Evolutionary conservation across 2,329 filamentous ascomycete species (phyloP), one percentile per base, ranked within the genome.

Genomic region (Cordyceps cicadae): DNA sequence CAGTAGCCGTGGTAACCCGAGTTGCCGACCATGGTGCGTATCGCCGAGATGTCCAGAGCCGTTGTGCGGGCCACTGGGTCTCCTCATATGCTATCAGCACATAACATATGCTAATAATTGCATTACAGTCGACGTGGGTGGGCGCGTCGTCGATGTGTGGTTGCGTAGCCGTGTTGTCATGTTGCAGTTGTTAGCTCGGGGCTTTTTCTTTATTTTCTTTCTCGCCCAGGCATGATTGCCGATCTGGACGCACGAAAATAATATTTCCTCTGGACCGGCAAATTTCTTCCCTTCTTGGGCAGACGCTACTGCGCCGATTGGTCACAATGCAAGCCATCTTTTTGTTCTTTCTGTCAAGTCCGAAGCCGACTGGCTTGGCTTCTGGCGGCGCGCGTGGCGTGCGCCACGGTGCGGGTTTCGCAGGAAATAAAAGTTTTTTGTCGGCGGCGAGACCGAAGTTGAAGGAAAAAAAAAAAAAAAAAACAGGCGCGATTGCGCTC

Each of bases 281-380:
- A 24, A 32, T 24, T 15, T 49, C 50, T 57, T 50, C 57, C 57
- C 43, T 59, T 59, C 41, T 59, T 53, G 57, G 50, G 21, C 57
- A 7, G 6, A 21, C 50, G 41, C 57, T 19, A 21, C 24, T 19
- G 19, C 15, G 50, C 57, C 57, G 39, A 59, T 59, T 59, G 57
- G 57, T 24, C 57, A n/a, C 21, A 4, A 53, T 39, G 50, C 50
- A 59, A 59, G 57, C 57, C 57, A 59, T 59, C n/a, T 26, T 53
- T 48, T 46, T 43, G 46, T 43, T 21, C 46, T 9, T 17, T n/a
- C 11, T 19, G 24, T 32, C 34, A 11, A 59, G 43, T 48, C 24
- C 57, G 29, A 53, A 59, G 57, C 50, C 57, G 57, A 49, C 57
- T 53, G 24, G 37, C 41, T 37, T 53, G 24, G 37, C 41, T 37